Evolutionary conservation across 1,139 yeast species (phyloP), one percentile per base, ranked within the genome.

Genomic region (Nakaseomyces delphensis): DNA sequence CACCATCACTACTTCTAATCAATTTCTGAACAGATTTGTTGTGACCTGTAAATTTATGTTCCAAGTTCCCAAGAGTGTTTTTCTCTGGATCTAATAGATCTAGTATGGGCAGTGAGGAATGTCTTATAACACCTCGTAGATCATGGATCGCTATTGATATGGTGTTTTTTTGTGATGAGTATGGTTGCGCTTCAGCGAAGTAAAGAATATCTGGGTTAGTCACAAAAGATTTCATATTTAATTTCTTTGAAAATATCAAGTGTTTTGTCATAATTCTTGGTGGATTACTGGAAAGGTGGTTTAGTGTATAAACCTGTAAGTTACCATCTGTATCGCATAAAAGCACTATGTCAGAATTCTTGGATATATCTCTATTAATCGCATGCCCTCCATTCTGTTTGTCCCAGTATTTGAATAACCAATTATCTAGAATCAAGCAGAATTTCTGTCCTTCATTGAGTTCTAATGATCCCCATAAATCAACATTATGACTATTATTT

Each of bases 1-100:
- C 66, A 20, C 86, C 86, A 53, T 76, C 76, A 4, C 73, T 63
- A 1, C 95, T 81, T 53, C 87, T 76, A 14, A 76, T 65, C 1
- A 89, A 61, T 43, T 70, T 72, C 50, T 77, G 76, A 16, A 89
- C 79, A 0, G 96, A 83, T 57, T 86, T 87, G 42, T 78, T 73
- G 55, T 86, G 96, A 0, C 97, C 97, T 4, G 93, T 87, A 44
- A 80, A 74, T 53, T 82, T 80, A 52, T 76, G 70, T 30, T 67
- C 64, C 10, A 73, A 43, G 18, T 48, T 43, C 13, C 59, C 62
- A 4, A 53, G 43, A 25, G 52, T 47, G 15, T 53, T 36, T 3
- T 49, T 43, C 5, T 44, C 35, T 45, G 48, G 45, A 46, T 55
- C 55, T 28, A 71, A 47, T 25, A 75, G 43, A 29, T 61, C 57